Evolutionary conservation across 805 yeast genomes (phyloP), one percentile per base, ranked within the genome.

Genomic region (Jamesozyma jinghongensis): DNA sequence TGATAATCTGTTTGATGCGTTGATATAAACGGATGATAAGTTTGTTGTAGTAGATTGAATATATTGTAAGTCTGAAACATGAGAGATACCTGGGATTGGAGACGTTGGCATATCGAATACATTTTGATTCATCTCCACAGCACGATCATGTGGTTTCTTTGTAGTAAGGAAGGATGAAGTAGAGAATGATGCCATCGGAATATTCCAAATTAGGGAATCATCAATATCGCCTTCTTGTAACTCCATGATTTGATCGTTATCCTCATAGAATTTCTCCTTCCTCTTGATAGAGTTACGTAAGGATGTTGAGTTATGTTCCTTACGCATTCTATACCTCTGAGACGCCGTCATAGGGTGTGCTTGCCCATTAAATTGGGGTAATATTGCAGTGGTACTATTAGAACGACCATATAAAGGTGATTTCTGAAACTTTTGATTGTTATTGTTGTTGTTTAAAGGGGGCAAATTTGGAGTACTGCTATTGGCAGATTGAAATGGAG

Each of bases 121-220:
- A 3, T 32, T 17, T 12, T 43, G 26, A 22, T 22, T 22, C 26
- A 22, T 22, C 10, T 6, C 26, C 6, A 22, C 10, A 6, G 26
- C 10, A 7, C 26, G 26, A 22, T 22, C 26, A 22, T 22, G 26
- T 22, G 6, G 26, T 22, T 22, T 22, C 26, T 22, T 22, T 7
- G 6, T 14, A 3, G 44, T 45, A 34, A 59, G 38, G 40, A 57
- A 57, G 14, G 62, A 54, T 29, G 49, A 54, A 1, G 63, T 59
- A 11, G 59, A 54, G 16, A 53, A 47, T 5, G 65, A 56, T 2
- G 79, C 72, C 54, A 66, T 66, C 7, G 80, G 80, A 10, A 75
- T 75, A 46, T 74, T 74, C 67, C 72, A 74, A 41, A 73, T 69
- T 13, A 66, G 39, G 0, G 68, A 59, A 41, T 67, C 69, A 32